Base-by-base conservation (phyloP, 2,329 filamentous ascomycete genomes). In the Cucurbitaria berberidis region DNA sequence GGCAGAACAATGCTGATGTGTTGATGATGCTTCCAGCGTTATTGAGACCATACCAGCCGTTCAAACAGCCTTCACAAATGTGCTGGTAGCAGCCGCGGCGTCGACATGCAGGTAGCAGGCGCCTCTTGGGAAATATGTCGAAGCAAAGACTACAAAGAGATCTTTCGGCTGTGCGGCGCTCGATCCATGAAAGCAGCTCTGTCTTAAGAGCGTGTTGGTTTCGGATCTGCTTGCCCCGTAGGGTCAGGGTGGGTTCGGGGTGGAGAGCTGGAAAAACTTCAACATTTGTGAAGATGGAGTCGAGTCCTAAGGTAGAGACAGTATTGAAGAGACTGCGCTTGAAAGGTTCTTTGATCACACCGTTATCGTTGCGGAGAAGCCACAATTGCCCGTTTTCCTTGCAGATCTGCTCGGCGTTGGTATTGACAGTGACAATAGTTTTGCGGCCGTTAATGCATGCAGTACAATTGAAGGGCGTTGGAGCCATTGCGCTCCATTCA, bases 21-120 rank as follows among this genome's bases (percentile, higher is more conserved):
- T 83, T 82, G 62, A 83, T 75, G 11, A 82, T 69, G 1, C 63
- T 62, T 1, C 80, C 80, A 0, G 72, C 65, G 0, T 38, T 44
- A 59, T 83, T 83, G 51, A 78, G 64, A 0, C 79, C 78, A 51
- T 82, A 82, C 81, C 81, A 83, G 2, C 57, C 63, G 16, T 63
- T 53, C 9, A 74, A 58, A 51, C 81, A 83, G 11, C 53, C 60
- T 5, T 57, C 58, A 62, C 80, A 83, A 45, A 82, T 74, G 5
- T 65, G 62, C 64, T 82, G 77, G 13, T 66, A 44, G 51, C 81
- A 83, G 0, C 78, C 79, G 2, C 65, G 66, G 1, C 80, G 77
- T 10, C 79, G 78, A 51, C 81, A 83, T 2, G 80, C 78, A 0
- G 67, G 69, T 13, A 70, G 73, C 1, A 82, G 70, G 19, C 70